Evolutionary conservation across 495 filamentous ascomycete genomes (phyloP), one percentile per base, ranked within the genome.

Genomic region (Rhypophila decipiens): DNA sequence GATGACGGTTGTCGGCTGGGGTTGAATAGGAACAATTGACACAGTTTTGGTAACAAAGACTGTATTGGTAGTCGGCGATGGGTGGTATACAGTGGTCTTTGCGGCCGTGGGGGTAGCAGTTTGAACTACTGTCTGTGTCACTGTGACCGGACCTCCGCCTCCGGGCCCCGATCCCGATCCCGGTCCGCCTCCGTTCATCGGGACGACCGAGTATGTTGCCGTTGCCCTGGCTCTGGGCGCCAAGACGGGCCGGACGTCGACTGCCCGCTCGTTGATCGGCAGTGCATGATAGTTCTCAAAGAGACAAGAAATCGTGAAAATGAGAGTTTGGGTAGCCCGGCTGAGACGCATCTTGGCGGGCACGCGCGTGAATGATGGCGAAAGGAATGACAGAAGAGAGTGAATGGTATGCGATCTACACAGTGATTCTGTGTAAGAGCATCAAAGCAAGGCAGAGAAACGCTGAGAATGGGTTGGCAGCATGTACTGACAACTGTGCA

Each of bases 141-240:
- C 49, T 1, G 58, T 55, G 13, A 51, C 46, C 5, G 39, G 31
- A 17, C 19, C 34, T n/a, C 44, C 49, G 20, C 22, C 1, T 5
- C 38, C 51, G 24, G 52, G 39, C 11, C 46, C 52, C 17, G 56
- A 27, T 5, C 54, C 54, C 19, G 57, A 41, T 5, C 53, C 53
- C 27, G 27, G 27, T 13, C 27, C 7, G 7, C 54, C 59, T 21
- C 59, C 59, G 36, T 58, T 42, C 38, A 63, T 63, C 4, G 57
- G 57, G 11, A 63, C 60, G 0, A 61, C 57, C 24, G 58, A 55
- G 34, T 61, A 61, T 15, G 57, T 63, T 19, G n/a, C n/a, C n/a
- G n/a, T n/a, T n/a, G n/a, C n/a, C n/a, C n/a, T n/a, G n/a, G 58
- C 55, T 31, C 58, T 58, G 20, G 55, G 55, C 29, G 44, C 55